phyloP scores from a whole-genome alignment of 495 filamentous ascomycete species.

The Aspergillus cavernicola region DNA sequence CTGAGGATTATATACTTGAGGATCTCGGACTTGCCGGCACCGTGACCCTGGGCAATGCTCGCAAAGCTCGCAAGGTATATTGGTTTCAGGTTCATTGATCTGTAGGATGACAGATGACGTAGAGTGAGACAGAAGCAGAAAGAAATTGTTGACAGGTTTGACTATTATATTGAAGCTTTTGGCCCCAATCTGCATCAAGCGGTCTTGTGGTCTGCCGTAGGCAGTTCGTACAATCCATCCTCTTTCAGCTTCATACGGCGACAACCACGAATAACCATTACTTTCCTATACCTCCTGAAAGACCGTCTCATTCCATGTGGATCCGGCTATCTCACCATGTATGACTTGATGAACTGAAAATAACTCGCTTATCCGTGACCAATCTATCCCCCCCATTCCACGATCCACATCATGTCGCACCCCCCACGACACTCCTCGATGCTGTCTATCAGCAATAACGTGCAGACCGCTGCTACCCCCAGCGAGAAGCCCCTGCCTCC shows the following conservation, averaged over 20 bases:
- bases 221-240: neutral
- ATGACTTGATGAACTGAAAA: neutral
- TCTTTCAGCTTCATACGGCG: neutral
- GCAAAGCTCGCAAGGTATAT: neutral
- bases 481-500: slow-evolving; percentile 31
- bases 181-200: neutral
- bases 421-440: slow-evolving; percentile 35
- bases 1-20: neutral
- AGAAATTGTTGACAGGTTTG: neutral
- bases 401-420: slow-evolving; percentile 31
- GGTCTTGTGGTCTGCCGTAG: slow-evolving; percentile 3
- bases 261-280: neutral
- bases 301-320: neutral
- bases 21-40: neutral
- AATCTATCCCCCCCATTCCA: neutral
- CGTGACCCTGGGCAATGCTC: neutral
- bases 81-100: no score
- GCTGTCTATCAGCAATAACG: slow-evolving; percentile 35
- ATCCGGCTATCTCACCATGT: neutral
- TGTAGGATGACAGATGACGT: neutral
- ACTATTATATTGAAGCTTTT: neutral
- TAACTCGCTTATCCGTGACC: neutral
- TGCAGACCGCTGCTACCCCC: slow-evolving; percentile 19
- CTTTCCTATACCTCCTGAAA: neutral
- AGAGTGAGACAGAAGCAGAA: neutral